Percentiles rank a stretch among this genome's conserved stretches.
Evolutionary conservation across 2,329 filamentous ascomycete species (phyloP).

Genomic region (Hymenoscyphus repandus): DNA sequence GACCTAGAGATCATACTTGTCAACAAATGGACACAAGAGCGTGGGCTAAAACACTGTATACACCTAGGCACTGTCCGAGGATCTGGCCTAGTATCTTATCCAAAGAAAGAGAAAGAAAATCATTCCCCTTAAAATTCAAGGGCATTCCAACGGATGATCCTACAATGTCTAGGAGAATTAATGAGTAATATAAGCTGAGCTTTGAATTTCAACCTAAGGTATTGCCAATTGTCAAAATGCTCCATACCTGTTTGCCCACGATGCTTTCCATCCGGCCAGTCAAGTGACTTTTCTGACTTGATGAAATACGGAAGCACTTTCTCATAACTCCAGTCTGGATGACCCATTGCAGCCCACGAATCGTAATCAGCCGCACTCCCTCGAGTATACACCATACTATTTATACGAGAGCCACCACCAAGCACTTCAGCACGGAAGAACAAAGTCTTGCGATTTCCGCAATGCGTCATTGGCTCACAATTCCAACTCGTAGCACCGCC

Average conservation of each 20-base stretch:
- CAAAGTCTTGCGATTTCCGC: background rate
- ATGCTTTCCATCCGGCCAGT: background rate
- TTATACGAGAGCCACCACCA: slow-evolving; percentile 3
- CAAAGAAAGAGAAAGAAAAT: too few species aligned
- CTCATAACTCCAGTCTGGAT: slow-evolving; percentile 4
- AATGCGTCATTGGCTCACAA: slow-evolving; percentile 1
- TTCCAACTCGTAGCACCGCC: background rate
- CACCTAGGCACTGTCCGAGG: too few species aligned
- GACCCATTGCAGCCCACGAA: slow-evolving; percentile 5
- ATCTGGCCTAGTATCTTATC: too few species aligned
- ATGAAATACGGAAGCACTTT: slow-evolving; percentile 5
- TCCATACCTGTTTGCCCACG: slow-evolving; percentile 2
- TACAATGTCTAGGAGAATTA: too few species aligned
- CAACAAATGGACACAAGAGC: background rate
- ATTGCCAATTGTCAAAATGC: too few species aligned
- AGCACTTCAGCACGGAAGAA: background rate
- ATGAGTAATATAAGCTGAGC: too few species aligned
- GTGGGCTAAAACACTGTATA: too few species aligned
- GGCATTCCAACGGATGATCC: too few species aligned
- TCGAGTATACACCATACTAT: slow-evolving; percentile 2
- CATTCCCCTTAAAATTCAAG: too few species aligned
- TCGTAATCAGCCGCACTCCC: slow-evolving; percentile 3
- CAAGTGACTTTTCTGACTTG: background rate
- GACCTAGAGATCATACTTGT: too few species aligned
- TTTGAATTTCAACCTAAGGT: too few species aligned